phyloP scores from a whole-genome alignment of 305 asterid species.

The Andrographis paniculata region DNA sequence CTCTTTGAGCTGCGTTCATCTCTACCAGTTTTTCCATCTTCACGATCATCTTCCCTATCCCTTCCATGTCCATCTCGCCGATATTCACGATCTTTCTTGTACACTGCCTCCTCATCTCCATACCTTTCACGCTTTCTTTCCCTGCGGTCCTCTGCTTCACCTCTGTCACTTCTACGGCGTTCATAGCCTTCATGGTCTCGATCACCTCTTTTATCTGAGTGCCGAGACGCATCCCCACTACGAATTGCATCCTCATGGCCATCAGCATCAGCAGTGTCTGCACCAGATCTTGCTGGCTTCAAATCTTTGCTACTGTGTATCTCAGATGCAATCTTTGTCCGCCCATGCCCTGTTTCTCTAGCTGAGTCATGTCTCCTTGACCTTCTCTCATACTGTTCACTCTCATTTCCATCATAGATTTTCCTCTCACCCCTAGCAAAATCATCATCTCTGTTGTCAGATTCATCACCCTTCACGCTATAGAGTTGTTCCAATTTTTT shows the following conservation, averaged over 20 bases:
- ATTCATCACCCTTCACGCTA: slow-evolving; percentile 35
- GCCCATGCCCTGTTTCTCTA: slow-evolving; percentile 23
- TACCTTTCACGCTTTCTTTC: slow-evolving; percentile 5
- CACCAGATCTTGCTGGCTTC: slow-evolving; percentile 23
- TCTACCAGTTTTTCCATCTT: slow-evolving; percentile 32
- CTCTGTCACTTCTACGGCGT: slow-evolving; percentile 36
- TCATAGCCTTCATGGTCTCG: slow-evolving; percentile 32
- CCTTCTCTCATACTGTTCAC: slow-evolving; percentile 35
- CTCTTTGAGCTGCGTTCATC: slow-evolving; percentile 46
- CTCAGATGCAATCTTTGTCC: slow-evolving; percentile 18
- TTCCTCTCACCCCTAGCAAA: slow-evolving; percentile 33
- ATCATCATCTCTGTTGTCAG: slow-evolving; percentile 28
- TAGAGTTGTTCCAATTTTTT: slow-evolving; percentile 42
- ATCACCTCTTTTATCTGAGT: slow-evolving; percentile 24
- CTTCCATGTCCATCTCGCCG: slow-evolving; percentile 19
- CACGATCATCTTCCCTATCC: slow-evolving; percentile 34
- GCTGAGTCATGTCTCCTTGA: slow-evolving; percentile 32
- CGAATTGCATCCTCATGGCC: slow-evolving; percentile 16
- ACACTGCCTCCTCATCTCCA: slow-evolving; percentile 18
- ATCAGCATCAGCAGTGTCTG: slow-evolving; percentile 22
- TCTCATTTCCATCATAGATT: slow-evolving; percentile 24
- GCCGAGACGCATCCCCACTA: slow-evolving; percentile 23
- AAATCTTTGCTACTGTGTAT: slow-evolving; percentile 12
- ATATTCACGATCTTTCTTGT: slow-evolving; percentile 34
- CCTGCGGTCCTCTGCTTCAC: slow-evolving; percentile 30